A percentile compares a stretch with the other conserved stretches of the same genome.
Conservation (phyloP, 306 rosid genomes). For the Alnus rubra region DNA sequence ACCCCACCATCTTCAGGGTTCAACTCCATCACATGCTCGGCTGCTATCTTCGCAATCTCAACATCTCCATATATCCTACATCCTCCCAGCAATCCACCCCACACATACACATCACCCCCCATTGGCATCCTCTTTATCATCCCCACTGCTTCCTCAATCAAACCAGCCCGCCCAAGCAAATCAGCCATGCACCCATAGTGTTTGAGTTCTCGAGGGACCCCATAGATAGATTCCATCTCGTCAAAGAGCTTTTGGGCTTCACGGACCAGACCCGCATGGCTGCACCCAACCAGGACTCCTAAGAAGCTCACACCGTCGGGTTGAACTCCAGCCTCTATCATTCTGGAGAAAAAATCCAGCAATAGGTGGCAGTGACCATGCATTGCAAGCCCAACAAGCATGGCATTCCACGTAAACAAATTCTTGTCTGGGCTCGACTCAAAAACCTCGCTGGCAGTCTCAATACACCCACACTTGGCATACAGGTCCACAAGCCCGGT, state of each 20-base stretch:
- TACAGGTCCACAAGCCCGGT: conserved; percentile 78
- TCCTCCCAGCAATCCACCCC: conserved; percentile 84
- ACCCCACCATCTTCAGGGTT: conserved; percentile 86
- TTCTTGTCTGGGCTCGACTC: conserved; percentile 46
- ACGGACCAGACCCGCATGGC: conserved; percentile 64
- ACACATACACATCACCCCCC: conserved; percentile 70
- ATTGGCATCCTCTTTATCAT: conserved; percentile 62
- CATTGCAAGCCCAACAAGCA: conserved; percentile 75
- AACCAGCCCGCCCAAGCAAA: conserved; percentile 68
- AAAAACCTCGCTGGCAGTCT: conserved; percentile 54
- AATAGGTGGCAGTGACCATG: conserved; percentile 55
- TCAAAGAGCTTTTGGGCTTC: conserved; percentile 60
- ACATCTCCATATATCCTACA: conserved; percentile 77
- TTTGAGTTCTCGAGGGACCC: conserved; percentile 57
- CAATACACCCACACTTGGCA: conserved; percentile 73
- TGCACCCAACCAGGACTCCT: conserved; percentile 71
- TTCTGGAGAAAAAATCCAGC: conserved; percentile 46
- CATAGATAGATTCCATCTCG: conserved; percentile 55
- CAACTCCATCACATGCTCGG: conserved; percentile 61
- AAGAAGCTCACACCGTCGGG: conserved; percentile 73
- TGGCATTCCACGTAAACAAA: conserved; percentile 77
- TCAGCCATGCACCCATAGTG: conserved; percentile 89
- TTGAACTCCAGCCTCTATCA: conserved; percentile 43
- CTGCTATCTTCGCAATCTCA: conserved; percentile 65
- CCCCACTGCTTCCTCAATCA: conserved; percentile 58